A percentile compares a stretch with the other conserved stretches of the same genome.
Conservation (phyloP, 2,329 filamentous ascomycete species). For the Apiospora arundinis region DNA sequence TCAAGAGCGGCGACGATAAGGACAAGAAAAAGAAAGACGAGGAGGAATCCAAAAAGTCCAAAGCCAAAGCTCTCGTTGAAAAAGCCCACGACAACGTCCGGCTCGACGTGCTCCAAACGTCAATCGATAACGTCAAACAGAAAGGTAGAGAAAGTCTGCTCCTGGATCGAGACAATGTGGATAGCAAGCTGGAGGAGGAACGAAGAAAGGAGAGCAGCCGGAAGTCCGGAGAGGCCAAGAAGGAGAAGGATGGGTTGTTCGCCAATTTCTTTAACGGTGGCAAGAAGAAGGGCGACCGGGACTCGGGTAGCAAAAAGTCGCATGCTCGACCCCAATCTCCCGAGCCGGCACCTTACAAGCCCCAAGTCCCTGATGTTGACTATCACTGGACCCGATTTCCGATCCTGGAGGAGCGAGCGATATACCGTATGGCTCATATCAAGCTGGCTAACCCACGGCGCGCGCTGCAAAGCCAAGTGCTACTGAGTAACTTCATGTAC, state of each 20-base stretch:
- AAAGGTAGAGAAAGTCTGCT: conserved; percentile 83
- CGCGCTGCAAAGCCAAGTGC: conserved; percentile 89
- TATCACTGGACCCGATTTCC: conserved; percentile 97
- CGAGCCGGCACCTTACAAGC: conserved; percentile 73
- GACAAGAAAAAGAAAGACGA: conserved; percentile 73
- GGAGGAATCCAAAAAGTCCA: conserved; percentile 69
- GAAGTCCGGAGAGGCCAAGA: conserved; percentile 78
- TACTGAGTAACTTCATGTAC: conserved; percentile 99
- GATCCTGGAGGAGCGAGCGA: conserved; percentile 93
- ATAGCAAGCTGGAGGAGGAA: conserved; percentile 78
- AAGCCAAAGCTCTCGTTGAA: conserved; percentile 62
- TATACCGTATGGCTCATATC: conserved; percentile 98
- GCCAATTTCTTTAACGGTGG: conserved; percentile 90
- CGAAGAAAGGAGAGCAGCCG: conserved; percentile 80
- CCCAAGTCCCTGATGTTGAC: conserved; percentile 85
- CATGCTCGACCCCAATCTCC: conserved; percentile 78
- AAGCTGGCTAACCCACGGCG: conserved; percentile 97
- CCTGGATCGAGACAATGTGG: conserved; percentile 77
- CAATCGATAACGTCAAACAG: conserved; percentile 72
- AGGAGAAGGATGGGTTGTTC: conserved; percentile 93
- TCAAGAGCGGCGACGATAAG: conserved; percentile 75
- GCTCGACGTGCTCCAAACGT: conserved; percentile 85
- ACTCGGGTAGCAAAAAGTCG: conserved; percentile 75
- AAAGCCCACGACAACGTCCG: conserved; percentile 78
- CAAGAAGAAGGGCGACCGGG: conserved; percentile 85